Base-by-base conservation (phyloP, 1,284 basidiomycete species). In the Cryptococcus sp. region DNA sequence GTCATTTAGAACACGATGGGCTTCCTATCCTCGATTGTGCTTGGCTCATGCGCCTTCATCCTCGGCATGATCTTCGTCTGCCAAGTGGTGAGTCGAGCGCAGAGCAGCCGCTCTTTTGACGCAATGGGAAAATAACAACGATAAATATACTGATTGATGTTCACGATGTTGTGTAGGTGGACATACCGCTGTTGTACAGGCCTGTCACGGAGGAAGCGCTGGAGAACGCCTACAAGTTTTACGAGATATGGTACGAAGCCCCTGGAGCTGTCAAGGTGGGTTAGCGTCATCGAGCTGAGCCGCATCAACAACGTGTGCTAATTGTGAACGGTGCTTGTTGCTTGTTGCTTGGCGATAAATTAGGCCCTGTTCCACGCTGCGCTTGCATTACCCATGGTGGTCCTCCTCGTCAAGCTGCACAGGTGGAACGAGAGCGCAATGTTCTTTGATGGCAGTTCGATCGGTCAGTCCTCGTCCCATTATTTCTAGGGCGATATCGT, bases 351-450 rank as follows among this genome's bases (percentile, higher is more conserved):
- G 10, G 10, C 13, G 16, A n/a, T n/a, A 11, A 3, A 11, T 20
- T 65, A 92, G 91, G 89, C 89, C 0, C 80, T 93, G 50, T 81
- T 94, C 62, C 91, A 94, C 76, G 88, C 84, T 40, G 85, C 93
- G 74, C 83, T 91, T 57, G 87, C 84, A 17, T 81, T 92, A 8
- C 89, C 89, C 17, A 74, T 94, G 46, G 65, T 88, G 26, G 87
- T 86, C 4, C 81, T 92, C 54, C 69, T 91, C 16, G 82, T 84
- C 54, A 94, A 94, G 78, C 80, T 94, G 59, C 82, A 89, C 77
- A 84, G 82, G 63, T 94, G 91, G 90, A 86, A 87, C 74, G 91
- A 94, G 69, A 90, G 88, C 66, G 92, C 92, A 16, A 84, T 93
- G 80, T 92, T 90, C 80, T 95, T 95, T 74, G 92, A 94, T 76